Percentiles rank a stretch among this genome's conserved stretches.
phyloP scores from a whole-genome alignment of 257 asterid species.

The Voacanga thouarsii region DNA sequence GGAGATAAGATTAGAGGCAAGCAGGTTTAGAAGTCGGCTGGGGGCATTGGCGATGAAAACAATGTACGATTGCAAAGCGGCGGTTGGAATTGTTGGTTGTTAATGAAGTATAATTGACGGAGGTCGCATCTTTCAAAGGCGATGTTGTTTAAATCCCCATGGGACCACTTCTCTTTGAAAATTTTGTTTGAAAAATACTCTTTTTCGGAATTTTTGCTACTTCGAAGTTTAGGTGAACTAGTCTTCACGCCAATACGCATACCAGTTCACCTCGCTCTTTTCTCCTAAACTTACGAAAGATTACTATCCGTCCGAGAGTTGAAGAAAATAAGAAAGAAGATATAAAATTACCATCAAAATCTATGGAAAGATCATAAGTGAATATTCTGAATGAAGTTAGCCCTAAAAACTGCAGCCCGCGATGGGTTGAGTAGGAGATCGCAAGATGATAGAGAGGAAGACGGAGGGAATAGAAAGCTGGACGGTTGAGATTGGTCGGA shows the following conservation, averaged over 20 bases:
- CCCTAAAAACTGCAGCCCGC: slow-evolving; percentile 3
- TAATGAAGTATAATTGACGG: too few species aligned
- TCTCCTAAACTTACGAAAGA: neutral
- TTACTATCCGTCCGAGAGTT: too few species aligned
- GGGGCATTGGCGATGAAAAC: neutral
- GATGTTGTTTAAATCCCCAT: too few species aligned
- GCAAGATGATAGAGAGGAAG: neutral
- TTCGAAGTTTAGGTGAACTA: too few species aligned
- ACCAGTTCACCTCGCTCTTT: neutral
- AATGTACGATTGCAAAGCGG: too few species aligned
- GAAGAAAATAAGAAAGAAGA: neutral
- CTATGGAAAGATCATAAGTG: neutral
- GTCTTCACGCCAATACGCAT: slow-evolving; percentile 14
- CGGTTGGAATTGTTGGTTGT: too few species aligned
- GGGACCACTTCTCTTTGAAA: too few species aligned
- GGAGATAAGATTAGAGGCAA: neutral
- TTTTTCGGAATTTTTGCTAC: too few species aligned
- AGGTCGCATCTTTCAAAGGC: too few species aligned
- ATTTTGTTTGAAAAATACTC: too few species aligned
- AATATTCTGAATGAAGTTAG: neutral
- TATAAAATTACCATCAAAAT: neutral
- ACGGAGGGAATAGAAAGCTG: slow-evolving; percentile 15
- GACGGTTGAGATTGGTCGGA: slow-evolving; percentile 41
- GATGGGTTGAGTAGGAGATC: neutral
- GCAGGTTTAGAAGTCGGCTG: neutral